Evolutionary conservation across 2,329 filamentous ascomycete genomes (phyloP).

Genomic region (Cladosporium oxysporum): DNA sequence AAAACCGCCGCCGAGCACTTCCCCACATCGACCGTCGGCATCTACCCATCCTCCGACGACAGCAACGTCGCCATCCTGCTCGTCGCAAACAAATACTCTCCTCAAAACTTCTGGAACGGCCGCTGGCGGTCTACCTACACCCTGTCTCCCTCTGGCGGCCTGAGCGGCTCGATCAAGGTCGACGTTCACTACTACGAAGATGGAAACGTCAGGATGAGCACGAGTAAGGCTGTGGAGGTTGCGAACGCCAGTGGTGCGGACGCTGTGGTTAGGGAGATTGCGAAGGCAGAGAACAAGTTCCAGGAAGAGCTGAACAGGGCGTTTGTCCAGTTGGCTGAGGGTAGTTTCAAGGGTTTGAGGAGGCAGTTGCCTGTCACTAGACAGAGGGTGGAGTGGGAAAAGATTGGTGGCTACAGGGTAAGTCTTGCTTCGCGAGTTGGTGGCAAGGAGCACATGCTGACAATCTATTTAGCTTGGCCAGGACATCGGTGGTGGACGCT

Average conservation of each 20-base stretch:
- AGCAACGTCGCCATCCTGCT: constrained; percentile 76
- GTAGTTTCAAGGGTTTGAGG: constrained; percentile 89
- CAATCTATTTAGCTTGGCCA: constrained; percentile 43
- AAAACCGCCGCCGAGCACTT: constrained; percentile 87
- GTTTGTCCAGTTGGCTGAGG: constrained; percentile 85
- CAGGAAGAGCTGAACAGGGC: constrained; percentile 94
- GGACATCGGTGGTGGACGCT: constrained; percentile 53
- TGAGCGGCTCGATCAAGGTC: constrained; percentile 82
- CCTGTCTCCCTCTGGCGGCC: constrained; percentile 63
- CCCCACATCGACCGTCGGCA: constrained; percentile 75
- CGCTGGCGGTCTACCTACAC: constrained; percentile 91
- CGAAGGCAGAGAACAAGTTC: constrained; percentile 81
- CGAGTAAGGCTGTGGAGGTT: constrained; percentile 70
- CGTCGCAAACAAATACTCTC: constrained; percentile 95
- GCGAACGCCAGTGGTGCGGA: constrained; percentile 63
- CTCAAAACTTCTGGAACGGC: constrained; percentile 98
- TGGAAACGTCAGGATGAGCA: constrained; percentile 90
- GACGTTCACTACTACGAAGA: constrained; percentile 99
- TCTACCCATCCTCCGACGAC: constrained; percentile 77
- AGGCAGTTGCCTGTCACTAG: constrained; percentile 93
- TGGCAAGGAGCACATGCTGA: background rate
- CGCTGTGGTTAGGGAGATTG: constrained; percentile 76
- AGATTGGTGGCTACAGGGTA: constrained; percentile 87
- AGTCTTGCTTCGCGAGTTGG: constrained; percentile 40
- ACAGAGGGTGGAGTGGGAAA: constrained; percentile 99